Conservation (phyloP, 257 asterid species). For the Solanum chmielewskii region DNA sequence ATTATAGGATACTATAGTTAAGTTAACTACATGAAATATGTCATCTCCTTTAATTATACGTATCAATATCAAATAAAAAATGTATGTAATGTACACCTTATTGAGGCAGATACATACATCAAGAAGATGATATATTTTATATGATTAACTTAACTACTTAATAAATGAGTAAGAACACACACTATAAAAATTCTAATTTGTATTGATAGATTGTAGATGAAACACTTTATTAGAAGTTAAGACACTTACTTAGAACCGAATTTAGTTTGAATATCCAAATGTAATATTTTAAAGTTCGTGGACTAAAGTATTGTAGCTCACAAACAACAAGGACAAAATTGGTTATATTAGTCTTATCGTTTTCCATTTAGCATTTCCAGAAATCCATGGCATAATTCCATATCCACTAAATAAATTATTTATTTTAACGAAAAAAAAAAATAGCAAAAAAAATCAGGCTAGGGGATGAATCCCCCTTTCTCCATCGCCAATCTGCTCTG, state of each 20-base stretch:
- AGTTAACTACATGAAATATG: background rate
- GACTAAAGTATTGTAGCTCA: background rate
- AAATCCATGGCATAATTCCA: background rate
- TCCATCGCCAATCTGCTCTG: background rate
- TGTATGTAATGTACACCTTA: background rate
- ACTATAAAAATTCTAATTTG: background rate
- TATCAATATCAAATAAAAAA: background rate
- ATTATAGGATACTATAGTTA: background rate
- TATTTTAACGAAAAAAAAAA: background rate
- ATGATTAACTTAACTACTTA: background rate
- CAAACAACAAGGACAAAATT: background rate
- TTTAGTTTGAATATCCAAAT: background rate
- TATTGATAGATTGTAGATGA: background rate
- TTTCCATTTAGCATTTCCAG: background rate
- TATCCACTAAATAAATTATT: background rate
- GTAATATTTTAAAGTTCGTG: background rate
- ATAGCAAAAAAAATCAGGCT: background rate
- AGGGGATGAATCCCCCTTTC: background rate
- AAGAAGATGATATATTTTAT: background rate
- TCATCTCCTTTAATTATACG: background rate
- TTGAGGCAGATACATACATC: background rate
- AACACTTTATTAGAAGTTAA: background rate
- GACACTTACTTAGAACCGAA: background rate
- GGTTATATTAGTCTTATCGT: background rate
- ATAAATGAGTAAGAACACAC: background rate